phyloP scores from a whole-genome alignment of 2,329 filamentous ascomycete genomes.

The Seiridium unicorne region DNA sequence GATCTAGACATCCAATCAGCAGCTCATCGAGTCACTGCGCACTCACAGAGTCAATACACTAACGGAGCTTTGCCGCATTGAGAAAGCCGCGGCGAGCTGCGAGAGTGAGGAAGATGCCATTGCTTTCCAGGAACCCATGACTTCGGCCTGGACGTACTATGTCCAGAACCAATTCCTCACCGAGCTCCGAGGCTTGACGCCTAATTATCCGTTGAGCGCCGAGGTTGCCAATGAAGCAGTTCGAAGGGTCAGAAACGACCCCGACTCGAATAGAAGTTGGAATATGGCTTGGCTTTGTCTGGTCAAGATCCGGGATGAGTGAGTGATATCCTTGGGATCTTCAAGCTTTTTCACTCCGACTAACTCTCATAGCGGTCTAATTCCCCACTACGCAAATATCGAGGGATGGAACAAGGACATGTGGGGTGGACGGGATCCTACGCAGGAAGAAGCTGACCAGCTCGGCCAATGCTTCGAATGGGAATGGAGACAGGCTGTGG shows the following conservation, averaged over 20 bases:
- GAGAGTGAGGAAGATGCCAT: slow-evolving; percentile 58
- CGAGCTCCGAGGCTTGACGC: slow-evolving; percentile 67
- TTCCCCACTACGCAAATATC: slow-evolving; percentile 57
- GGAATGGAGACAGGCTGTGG: slow-evolving; percentile 66
- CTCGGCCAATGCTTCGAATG: slow-evolving; percentile 61
- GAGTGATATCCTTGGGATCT: slow-evolving; percentile 27
- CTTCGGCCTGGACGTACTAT: slow-evolving; percentile 69
- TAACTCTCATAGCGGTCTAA: slow-evolving; percentile 47
- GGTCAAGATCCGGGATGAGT: slow-evolving; percentile 65
- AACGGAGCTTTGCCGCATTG: slow-evolving; percentile 69
- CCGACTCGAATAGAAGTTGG: slow-evolving; percentile 68
- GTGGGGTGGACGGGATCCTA: slow-evolving; percentile 64
- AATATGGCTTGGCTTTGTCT: slow-evolving; percentile 74
- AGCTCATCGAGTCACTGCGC: slow-evolving; percentile 61
- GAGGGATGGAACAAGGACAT: slow-evolving; percentile 65
- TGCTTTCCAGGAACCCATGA: slow-evolving; percentile 63
- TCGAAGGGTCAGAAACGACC: slow-evolving; percentile 60
- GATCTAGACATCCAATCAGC: slow-evolving; percentile 34
- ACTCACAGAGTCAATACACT: slow-evolving; percentile 73
- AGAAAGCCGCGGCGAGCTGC: slow-evolving; percentile 60
- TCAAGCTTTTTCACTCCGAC: no score
- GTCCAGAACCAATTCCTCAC: slow-evolving; percentile 68
- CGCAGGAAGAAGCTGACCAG: slow-evolving; percentile 53
- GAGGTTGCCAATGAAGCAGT: slow-evolving; percentile 66
- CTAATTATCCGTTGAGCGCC: slow-evolving; percentile 65